Evolutionary conservation across 768 basidiomycete genomes (phyloP), one percentile per base, ranked within the genome.

Genomic region (Neoboletus magnificus): DNA sequence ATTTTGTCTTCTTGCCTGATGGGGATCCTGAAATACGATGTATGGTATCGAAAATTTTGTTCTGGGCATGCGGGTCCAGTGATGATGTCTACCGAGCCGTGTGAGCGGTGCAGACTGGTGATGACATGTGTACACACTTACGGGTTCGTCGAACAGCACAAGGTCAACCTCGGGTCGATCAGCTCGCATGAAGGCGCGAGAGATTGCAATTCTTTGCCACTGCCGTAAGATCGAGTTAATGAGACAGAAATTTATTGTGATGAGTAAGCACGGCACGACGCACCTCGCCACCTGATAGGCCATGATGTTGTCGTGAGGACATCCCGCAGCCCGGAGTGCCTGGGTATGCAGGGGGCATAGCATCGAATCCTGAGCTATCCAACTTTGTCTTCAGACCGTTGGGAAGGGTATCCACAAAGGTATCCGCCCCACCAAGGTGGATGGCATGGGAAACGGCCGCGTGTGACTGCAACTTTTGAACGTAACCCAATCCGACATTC

Each of bases 171-270:
- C 83, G 22, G 83, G 88, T 65, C 81, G 83, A 63, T 77, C 80
- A 46, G 89, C 87, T 56, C 91, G 78, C 87, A 93, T 91, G 64
- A 94, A 93, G 16, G 91, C 89, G 46, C 93, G 81, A 45, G 91
- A 88, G 47, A 94, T 80, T 18, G 93, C 91, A 54, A 95, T 82
- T 62, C 89, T 77, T 73, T 93, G 91, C 91, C 91, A 93, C 89
- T 92, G 66, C 33, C 59, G 64, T 59, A 54, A 55, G 49, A 52
- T 55, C 20, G 29, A 35, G 53, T 69, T 33, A 60, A 23, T 43
- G 15, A 30, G 30, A 48, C n/a, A 61, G 12, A 52, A 1, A 23
- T 37, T 48, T 54, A 55, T 60, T 60, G 61, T 53, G 56, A 51
- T 56, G 51, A 57, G 23, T 54, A 49, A 58, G 49, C 50, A 42